Percentiles rank a stretch among this genome's conserved stretches.
Conservation (phyloP, 2,329 filamentous ascomycete genomes). For the Phyllosticta citriasiana region DNA sequence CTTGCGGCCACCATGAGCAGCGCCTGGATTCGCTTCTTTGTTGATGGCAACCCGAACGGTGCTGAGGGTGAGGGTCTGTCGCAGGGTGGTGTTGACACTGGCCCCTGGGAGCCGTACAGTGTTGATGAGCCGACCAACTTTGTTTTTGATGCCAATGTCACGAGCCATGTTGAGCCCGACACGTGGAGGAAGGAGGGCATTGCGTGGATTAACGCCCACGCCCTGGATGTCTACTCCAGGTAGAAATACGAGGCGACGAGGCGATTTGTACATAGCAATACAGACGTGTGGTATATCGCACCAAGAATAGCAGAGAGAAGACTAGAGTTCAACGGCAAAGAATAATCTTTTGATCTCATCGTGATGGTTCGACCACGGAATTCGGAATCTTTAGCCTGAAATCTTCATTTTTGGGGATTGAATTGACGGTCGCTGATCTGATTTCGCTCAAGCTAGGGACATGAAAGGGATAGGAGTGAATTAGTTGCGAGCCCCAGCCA, state of each 20-base stretch:
- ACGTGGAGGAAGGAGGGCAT: conserved; percentile 37
- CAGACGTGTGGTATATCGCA: too few relatives aligned
- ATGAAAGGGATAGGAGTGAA: too few relatives aligned
- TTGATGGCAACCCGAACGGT: conserved; percentile 32
- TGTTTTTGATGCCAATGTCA: conserved; percentile 39
- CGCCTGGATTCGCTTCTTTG: conserved; percentile 37
- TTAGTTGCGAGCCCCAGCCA: too few relatives aligned
- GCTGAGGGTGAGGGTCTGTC: background rate
- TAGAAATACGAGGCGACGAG: background rate
- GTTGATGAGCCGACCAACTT: conserved; percentile 27
- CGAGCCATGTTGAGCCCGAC: conserved; percentile 33
- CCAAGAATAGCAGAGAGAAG: too few relatives aligned
- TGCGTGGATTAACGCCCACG: conserved; percentile 27
- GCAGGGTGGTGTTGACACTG: conserved; percentile 16
- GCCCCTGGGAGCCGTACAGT: conserved; percentile 33
- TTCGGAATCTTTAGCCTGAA: too few relatives aligned
- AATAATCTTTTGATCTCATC: too few relatives aligned
- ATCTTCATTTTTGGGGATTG: too few relatives aligned
- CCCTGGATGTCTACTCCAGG: background rate
- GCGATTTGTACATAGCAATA: too few relatives aligned
- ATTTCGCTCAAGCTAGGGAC: too few relatives aligned
- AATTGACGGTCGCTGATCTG: too few relatives aligned
- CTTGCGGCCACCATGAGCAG: conserved; percentile 35
- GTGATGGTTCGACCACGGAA: too few relatives aligned
- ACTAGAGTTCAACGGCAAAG: too few relatives aligned